Evolutionary conservation across 192 early-diverging fungal genomes (phyloP).

Genomic region (Entrophospora sp.): DNA sequence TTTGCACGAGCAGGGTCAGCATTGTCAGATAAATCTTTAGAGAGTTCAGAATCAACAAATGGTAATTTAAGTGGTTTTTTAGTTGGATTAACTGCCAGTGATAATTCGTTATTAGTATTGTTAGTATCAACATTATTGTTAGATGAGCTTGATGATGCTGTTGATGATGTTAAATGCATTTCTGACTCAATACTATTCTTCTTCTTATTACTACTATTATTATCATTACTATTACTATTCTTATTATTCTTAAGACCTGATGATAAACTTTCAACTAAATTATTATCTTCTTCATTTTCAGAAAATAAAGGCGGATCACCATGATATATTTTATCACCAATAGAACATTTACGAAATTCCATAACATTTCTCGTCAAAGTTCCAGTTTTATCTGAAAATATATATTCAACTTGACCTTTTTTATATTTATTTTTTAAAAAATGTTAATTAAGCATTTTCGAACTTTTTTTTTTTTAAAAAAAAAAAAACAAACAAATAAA

Average conservation of each 20-base stretch:
- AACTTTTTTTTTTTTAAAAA: background rate
- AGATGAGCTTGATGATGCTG: background rate
- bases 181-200: no score
- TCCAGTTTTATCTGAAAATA: conserved; percentile 79
- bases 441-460: background rate
- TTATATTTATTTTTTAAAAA: background rate
- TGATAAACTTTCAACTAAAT: no score
- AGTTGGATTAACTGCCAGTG: no score
- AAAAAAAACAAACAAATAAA: no score
- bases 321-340: conserved; percentile 50
- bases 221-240: no score
- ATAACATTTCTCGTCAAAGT: conserved; percentile 74
- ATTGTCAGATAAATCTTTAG: conserved; percentile 22
- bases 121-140: background rate
- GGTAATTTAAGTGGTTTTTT: background rate
- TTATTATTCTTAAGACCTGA: no score
- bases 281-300: no score
- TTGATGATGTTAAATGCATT: no score
- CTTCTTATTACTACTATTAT: no score
- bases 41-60: conserved; percentile 40
- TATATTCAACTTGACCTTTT: conserved; percentile 64
- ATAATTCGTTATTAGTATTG: background rate
- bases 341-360: conserved; percentile 67
- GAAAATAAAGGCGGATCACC: no score
- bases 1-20: background rate